These are phyloP conservation scores for Hirschioporus abietinus DNA, from an alignment of 768 basidiomycete genomes.

Conservation along the genomic window DNA sequence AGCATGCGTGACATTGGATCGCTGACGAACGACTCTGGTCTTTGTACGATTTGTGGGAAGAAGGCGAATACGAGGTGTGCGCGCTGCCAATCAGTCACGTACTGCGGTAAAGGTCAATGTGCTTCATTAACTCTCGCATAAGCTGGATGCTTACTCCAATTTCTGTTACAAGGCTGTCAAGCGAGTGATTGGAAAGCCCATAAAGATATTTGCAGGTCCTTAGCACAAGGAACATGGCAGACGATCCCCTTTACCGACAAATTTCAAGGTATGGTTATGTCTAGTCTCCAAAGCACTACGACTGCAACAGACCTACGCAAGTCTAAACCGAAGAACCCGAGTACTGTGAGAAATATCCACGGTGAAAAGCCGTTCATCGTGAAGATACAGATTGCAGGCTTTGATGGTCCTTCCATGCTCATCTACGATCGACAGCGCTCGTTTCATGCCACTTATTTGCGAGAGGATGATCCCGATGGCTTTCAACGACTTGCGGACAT, in stretches of 20 bases:
- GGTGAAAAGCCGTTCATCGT: slow-evolving; percentile 32
- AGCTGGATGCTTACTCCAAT: not conserved
- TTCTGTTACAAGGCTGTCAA: slow-evolving; percentile 32
- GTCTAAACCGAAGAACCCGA: slow-evolving; percentile 4
- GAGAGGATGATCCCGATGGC: slow-evolving; percentile 16
- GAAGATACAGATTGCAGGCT: slow-evolving; percentile 29
- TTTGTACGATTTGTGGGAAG: slow-evolving; percentile 35
- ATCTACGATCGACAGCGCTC: slow-evolving; percentile 38
- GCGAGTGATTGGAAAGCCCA: slow-evolving; percentile 36
- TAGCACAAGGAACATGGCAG: slow-evolving; percentile 35
- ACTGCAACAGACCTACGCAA: too few relatives aligned
- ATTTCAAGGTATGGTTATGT: too few relatives aligned
- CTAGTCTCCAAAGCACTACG: too few relatives aligned
- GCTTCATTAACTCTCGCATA: not conserved
- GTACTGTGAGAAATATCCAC: slow-evolving; percentile 27
- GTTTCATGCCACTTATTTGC: slow-evolving; percentile 29
- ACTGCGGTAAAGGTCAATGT: slow-evolving; percentile 32
- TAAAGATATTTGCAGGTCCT: slow-evolving; percentile 29
- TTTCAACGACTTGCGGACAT: slow-evolving; percentile 6
- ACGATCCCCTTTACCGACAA: slow-evolving; percentile 18
- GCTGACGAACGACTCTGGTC: slow-evolving; percentile 27
- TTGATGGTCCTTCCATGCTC: slow-evolving; percentile 15
- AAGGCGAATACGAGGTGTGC: slow-evolving; percentile 28
- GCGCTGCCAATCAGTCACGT: slow-evolving; percentile 29
- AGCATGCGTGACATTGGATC: slow-evolving; percentile 32